phyloP scores from a whole-genome alignment of 148 eudicot genomes.

The Vaccinium corymbosum region DNA sequence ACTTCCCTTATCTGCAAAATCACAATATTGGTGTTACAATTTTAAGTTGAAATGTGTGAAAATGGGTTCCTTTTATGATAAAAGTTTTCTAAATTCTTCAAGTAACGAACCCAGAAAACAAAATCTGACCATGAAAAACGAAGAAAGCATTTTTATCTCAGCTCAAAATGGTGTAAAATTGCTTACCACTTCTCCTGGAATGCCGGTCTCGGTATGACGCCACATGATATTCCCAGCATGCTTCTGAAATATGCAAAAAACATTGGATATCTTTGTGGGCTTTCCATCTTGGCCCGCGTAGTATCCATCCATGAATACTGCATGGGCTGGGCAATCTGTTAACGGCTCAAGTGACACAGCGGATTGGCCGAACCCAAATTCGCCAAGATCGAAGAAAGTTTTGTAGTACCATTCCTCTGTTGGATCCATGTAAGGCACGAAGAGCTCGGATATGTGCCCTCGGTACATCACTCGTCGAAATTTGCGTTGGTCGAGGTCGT shows the following conservation, averaged over 20 bases:
- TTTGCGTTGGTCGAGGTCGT: constrained; percentile 20
- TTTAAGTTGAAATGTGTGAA: no score
- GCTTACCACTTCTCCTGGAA: constrained; percentile 28
- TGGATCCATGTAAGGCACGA: constrained; percentile 48
- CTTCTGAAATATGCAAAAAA: constrained; percentile 33
- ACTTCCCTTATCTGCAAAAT: constrained; percentile 1
- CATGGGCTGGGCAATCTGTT: constrained; percentile 37
- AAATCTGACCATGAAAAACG: no score
- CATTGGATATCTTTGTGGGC: constrained; percentile 26
- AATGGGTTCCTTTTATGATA: no score
- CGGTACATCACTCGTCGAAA: constrained; percentile 29
- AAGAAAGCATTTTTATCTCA: no score
- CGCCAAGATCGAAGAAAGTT: constrained; percentile 45
- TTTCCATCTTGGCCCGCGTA: constrained; percentile 23
- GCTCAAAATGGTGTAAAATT: no score
- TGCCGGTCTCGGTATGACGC: constrained; percentile 40
- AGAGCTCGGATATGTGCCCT: constrained; percentile 40
- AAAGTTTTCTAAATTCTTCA: no score
- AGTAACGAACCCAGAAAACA: no score
- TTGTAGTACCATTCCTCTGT: constrained; percentile 48
- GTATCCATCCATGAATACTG: constrained; percentile 35
- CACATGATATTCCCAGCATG: constrained; percentile 38
- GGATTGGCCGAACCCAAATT: constrained; percentile 33
- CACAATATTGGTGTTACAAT: neutral
- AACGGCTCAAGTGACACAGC: constrained; percentile 31